Base-by-base conservation (phyloP, 129 eudicot genomes). In the Flaveria ramosissima region DNA sequence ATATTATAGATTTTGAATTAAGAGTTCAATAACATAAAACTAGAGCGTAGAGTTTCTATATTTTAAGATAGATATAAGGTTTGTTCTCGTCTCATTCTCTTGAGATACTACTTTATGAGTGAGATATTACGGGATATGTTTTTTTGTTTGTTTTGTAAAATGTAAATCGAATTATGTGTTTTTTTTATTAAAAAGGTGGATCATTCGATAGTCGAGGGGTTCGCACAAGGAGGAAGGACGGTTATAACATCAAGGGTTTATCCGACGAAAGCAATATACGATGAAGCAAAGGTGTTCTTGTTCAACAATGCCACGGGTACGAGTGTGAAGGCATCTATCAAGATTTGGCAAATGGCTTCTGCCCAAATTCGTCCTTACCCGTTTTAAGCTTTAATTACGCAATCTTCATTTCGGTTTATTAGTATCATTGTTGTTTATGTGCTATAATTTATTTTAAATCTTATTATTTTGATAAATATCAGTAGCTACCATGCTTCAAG, bases 191-290 rank as follows among this genome's bases (percentile, higher is more conserved):
- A 62, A 60, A 13, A 92, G 96, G 98, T 92, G 71, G 98, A 92
- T 86, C 98, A 92, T 73, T 92, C 98, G 6, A 82, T 92, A 3
- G 84, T 92, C 7, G 98, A 92, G 74, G 89, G 90, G 47, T 92
- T 92, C 78, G 98, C 84, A 15, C 94, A 88, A 85, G 96, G 94
- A 71, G 98, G 98, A 65, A 85, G 98, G 73, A 88, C 85, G 9
- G 89, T 82, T 9, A 90, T 90, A 19, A 88, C 98, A 7, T 88
- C 98, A 19, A 79, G 98, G 48, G 81, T 83, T 2, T 92, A 92
- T 73, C 98, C 96, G 2, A 92, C 96, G 4, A 78, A 80, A 57
- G 98, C 98, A 60, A 83, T 92, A 12, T 72, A 85, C 17, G 89
- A 86, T 26, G 82, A 78, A 8, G 98, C 98, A 1, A 78, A 84